Evolutionary conservation across 306 rosid genomes (phyloP).

Genomic region (Potentilla sterilis): DNA sequence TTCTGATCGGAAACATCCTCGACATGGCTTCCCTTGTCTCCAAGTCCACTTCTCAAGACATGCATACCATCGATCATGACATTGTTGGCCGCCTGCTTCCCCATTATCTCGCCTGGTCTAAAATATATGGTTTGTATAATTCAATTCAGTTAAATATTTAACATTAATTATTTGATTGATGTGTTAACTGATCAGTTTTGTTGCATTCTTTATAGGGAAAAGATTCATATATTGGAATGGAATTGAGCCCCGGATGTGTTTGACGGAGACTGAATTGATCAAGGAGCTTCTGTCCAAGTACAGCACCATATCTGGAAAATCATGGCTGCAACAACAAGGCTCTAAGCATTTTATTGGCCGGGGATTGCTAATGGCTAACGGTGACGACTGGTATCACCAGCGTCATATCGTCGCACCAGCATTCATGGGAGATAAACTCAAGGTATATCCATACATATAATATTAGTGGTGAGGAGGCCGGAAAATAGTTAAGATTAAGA

Average conservation of each 20-base stretch:
- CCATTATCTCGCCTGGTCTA: conserved; percentile 76
- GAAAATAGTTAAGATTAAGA: not conserved
- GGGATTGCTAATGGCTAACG: conserved; percentile 54
- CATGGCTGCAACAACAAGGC: conserved; percentile 55
- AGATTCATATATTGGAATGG: conserved; percentile 51
- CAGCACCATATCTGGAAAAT: conserved; percentile 42
- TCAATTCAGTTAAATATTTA: not conserved
- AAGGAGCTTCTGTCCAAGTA: conserved; percentile 44
- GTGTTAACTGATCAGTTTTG: not conserved
- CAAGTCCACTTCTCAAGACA: conserved; percentile 65
- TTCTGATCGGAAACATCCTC: conserved; percentile 67
- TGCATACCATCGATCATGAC: conserved; percentile 70
- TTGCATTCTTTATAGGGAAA: conserved; percentile 26
- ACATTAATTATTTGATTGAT: not conserved
- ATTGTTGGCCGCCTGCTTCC: conserved; percentile 81
- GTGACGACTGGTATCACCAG: conserved; percentile 49
- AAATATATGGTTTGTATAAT: conserved; percentile 51
- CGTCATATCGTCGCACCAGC: conserved; percentile 51
- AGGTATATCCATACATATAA: conserved; percentile 21
- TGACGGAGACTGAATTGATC: conserved; percentile 42
- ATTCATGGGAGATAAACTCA: conserved; percentile 43
- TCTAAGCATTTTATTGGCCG: conserved; percentile 49
- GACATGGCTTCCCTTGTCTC: conserved; percentile 62
- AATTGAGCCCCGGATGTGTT: conserved; percentile 51
- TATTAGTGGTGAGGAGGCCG: not conserved